phyloP scores from a whole-genome alignment of 257 asterid genomes.

The Verbascum thapsus region DNA sequence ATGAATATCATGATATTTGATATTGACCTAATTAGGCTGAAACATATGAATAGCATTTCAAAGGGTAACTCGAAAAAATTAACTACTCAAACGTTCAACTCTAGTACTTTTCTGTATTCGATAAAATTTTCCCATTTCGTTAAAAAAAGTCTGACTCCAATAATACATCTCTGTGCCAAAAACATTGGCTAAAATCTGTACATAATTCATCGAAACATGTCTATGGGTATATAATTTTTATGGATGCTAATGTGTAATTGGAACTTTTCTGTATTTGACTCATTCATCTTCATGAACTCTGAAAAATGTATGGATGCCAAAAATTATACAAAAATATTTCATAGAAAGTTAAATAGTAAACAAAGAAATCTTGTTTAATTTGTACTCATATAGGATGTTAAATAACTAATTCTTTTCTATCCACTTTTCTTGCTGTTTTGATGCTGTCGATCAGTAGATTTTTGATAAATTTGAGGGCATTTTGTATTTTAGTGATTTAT shows the following conservation, averaged over 20 bases:
- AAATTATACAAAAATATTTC: neutral
- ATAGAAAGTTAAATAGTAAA: constrained; percentile 1
- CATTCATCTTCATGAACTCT: neutral
- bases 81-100: constrained; percentile 23
- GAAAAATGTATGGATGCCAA: constrained; percentile 5
- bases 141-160: neutral
- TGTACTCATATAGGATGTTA: constrained; percentile 23
- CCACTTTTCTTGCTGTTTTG: constrained; percentile 40
- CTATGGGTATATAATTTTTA: neutral
- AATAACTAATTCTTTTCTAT: constrained; percentile 36
- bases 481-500: constrained; percentile 35
- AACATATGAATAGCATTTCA: neutral
- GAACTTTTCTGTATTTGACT: neutral
- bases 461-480: constrained; percentile 16
- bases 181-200: neutral
- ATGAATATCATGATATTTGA: neutral
- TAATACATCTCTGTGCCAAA: neutral
- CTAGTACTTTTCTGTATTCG: neutral
- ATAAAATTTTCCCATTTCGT: neutral
- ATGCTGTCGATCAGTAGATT: constrained; percentile 18
- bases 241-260: too few species aligned
- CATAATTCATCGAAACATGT: neutral
- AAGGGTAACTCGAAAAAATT: neutral
- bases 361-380: constrained; percentile 16
- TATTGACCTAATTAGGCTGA: constrained; percentile 9